Evolutionary conservation across 2,329 filamentous ascomycete species (phyloP).

Genomic region (Lachnellula hyalina): DNA sequence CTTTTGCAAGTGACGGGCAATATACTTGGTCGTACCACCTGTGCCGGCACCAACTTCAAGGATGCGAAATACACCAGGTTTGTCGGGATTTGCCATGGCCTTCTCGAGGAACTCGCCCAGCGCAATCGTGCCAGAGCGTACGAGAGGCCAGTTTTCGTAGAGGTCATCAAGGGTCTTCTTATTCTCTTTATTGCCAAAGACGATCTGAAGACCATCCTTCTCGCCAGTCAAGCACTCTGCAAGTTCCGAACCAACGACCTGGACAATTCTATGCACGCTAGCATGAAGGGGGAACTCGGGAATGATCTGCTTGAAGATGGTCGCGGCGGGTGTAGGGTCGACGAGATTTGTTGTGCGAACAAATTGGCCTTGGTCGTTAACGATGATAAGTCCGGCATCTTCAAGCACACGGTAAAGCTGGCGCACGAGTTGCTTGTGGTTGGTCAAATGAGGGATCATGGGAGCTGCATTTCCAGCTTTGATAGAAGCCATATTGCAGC

Average conservation of each 20-base stretch:
- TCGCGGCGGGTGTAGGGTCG: constrained; percentile 4
- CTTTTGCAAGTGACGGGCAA: constrained; percentile 27
- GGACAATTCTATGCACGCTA: constrained; percentile 17
- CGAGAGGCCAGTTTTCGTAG: constrained; percentile 24
- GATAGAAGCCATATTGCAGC: constrained; percentile 23
- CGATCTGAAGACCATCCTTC: constrained; percentile 17
- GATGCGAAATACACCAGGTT: constrained; percentile 29
- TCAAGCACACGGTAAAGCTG: constrained; percentile 28
- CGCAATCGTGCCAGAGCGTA: constrained; percentile 1
- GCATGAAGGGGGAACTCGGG: constrained; percentile 31
- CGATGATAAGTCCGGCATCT: constrained; percentile 18
- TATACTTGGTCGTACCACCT: constrained; percentile 36
- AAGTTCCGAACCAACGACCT: constrained; percentile 14
- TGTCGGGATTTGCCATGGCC: background rate
- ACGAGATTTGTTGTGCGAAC: constrained; percentile 12
- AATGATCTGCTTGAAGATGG: constrained; percentile 27
- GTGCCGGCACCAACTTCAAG: constrained; percentile 42
- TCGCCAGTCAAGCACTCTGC: constrained; percentile 21
- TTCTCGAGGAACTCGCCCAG: constrained; percentile 10
- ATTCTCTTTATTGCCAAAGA: constrained; percentile 22
- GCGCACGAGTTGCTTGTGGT: constrained; percentile 26
- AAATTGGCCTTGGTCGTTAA: constrained; percentile 2
- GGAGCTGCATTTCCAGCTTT: constrained; percentile 20
- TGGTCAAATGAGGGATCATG: constrained; percentile 16
- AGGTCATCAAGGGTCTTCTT: constrained; percentile 21